Percentiles rank a stretch among this genome's conserved stretches.
Evolutionary conservation across 345 rosid genomes (phyloP).

Genomic region (Aurinia saxatilis): DNA sequence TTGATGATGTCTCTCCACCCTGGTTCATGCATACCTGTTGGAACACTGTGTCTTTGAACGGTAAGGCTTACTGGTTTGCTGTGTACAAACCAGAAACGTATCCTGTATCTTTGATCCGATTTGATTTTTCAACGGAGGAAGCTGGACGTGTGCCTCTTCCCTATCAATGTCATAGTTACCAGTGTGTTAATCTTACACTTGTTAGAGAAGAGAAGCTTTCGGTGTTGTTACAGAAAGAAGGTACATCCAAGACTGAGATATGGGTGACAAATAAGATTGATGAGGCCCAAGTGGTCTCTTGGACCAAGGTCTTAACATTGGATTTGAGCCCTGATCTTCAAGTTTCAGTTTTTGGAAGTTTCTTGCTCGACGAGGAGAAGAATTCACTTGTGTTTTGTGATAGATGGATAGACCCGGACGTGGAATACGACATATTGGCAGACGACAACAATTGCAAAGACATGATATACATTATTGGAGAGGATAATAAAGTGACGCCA

Average conservation of each 20-base stretch:
- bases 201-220: neutral
- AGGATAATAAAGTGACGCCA: neutral
- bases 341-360: too few relatives aligned
- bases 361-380: slow-evolving; percentile 1
- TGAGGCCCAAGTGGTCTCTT: too few relatives aligned
- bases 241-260: too few relatives aligned
- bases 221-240: neutral
- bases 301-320: too few relatives aligned
- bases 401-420: neutral
- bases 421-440: too few relatives aligned
- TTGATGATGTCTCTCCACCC: too few relatives aligned
- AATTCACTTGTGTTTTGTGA: neutral
- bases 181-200: neutral
- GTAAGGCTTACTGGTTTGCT: too few relatives aligned
- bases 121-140: neutral
- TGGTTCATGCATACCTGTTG: too few relatives aligned
- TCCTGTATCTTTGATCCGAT: neutral
- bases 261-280: too few relatives aligned
- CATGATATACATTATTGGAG: neutral
- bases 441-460: neutral
- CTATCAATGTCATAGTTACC: neutral
- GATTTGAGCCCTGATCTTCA: too few relatives aligned
- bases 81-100: too few relatives aligned
- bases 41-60: too few relatives aligned
- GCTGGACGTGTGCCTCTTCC: neutral